A percentile compares a stretch with the other conserved stretches of the same genome.
phyloP scores from a whole-genome alignment of 495 filamentous ascomycete genomes.

The Annulohypoxylon maeteangense region DNA sequence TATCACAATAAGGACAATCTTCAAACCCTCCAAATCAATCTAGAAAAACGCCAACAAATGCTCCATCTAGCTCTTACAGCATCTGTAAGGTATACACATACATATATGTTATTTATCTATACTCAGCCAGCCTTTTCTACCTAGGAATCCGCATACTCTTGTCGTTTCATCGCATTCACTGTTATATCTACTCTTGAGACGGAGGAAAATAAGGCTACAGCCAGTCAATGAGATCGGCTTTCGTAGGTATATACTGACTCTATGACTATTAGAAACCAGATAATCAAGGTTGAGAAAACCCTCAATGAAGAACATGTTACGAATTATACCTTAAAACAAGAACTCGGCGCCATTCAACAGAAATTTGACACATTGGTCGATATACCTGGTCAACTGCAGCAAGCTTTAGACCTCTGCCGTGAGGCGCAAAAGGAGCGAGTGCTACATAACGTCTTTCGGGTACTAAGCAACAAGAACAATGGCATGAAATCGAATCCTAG shows the following conservation, averaged over 20 bases:
- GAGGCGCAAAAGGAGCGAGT: background rate
- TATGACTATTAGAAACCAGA: background rate
- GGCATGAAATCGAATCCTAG: background rate
- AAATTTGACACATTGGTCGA: background rate
- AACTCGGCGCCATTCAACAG: background rate
- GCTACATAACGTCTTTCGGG: background rate
- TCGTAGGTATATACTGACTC: background rate
- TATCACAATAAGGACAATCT: background rate
- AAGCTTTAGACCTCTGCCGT: background rate
- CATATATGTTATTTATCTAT: background rate
- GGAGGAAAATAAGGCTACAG: too few relatives aligned
- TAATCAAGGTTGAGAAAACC: background rate
- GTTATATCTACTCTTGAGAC: too few relatives aligned
- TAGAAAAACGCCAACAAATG: background rate
- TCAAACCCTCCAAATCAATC: background rate
- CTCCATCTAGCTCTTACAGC: slow-evolving; percentile 1
- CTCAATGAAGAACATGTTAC: background rate
- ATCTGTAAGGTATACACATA: slow-evolving; percentile 3
- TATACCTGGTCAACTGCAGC: background rate
- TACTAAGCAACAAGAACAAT: background rate
- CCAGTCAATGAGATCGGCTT: background rate
- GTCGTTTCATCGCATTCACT: background rate
- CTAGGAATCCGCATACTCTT: background rate
- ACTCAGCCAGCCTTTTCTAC: background rate
- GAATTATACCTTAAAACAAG: background rate